phyloP scores from a whole-genome alignment of 495 filamentous ascomycete genomes.

The Aspergillus wentii region DNA sequence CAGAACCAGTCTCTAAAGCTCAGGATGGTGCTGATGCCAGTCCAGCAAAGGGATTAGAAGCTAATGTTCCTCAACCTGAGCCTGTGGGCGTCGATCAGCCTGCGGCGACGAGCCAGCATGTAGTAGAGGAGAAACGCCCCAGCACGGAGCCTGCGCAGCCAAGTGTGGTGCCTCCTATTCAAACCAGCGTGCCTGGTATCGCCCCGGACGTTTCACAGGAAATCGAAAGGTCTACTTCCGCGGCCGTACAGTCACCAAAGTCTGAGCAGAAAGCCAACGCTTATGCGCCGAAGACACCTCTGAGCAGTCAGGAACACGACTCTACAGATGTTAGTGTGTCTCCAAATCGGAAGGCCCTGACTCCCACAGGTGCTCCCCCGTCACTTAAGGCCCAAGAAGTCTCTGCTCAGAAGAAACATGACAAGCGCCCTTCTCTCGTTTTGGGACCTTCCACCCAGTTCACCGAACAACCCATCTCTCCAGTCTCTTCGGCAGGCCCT shows the following conservation, averaged over 20 bases:
- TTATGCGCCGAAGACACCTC: conserved; percentile 16
- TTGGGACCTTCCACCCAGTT: conserved; percentile 20
- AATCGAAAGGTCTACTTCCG: conserved; percentile 5
- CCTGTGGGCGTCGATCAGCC: conserved; percentile 15
- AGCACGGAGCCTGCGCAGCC: conserved; percentile 1
- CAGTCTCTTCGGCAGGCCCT: conserved; percentile 37
- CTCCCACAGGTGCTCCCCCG: conserved; percentile 13
- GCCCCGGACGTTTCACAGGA: conserved; percentile 10
- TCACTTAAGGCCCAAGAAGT: conserved; percentile 10
- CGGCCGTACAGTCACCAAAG: conserved; percentile 2
- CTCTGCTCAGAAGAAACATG: conserved; percentile 23
- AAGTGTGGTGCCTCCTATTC: conserved; percentile 1
- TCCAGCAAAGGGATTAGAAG: conserved; percentile 15
- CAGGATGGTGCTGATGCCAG: conserved; percentile 13
- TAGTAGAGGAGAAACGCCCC: conserved; percentile 5
- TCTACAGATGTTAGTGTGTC: conserved; percentile 10
- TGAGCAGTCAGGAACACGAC: conserved; percentile 20
- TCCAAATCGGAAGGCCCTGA: conserved; percentile 12
- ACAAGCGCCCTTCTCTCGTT: conserved; percentile 26
- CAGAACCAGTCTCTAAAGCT: conserved; percentile 11
- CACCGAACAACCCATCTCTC: conserved; percentile 38
- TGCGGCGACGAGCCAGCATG: conserved; percentile 8
- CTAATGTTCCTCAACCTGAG: conserved; percentile 16
- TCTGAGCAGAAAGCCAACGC: conserved; percentile 14
- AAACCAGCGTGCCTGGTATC: conserved; percentile 9